Percentiles rank a stretch among this genome's conserved stretches.
Conservation (phyloP, 306 rosid species). For the Sindora glabra region DNA sequence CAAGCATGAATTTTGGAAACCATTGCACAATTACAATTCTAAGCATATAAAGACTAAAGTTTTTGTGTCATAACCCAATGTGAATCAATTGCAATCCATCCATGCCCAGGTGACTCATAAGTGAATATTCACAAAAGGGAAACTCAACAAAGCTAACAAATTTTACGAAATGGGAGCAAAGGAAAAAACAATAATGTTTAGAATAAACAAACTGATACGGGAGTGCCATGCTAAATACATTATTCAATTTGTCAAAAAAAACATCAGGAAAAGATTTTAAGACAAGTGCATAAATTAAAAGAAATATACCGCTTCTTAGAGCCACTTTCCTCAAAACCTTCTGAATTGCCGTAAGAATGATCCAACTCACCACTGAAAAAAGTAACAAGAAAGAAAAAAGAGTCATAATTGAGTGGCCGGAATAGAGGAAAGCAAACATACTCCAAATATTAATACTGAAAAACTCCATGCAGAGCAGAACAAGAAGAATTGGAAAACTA, state of each 20-base stretch:
- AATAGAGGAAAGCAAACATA: not conserved
- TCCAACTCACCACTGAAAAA: constrained; percentile 48
- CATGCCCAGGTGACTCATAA: not conserved
- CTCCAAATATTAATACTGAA: not conserved
- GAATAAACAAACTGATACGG: not conserved
- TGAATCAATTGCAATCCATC: no score
- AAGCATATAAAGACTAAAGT: not conserved
- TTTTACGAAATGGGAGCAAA: not conserved
- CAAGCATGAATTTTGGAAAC: no score
- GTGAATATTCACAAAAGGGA: not conserved
- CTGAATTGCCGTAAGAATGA: constrained; percentile 25
- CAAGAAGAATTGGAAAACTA: not conserved
- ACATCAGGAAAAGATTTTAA: not conserved
- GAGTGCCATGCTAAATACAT: not conserved
- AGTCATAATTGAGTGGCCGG: not conserved
- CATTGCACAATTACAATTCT: no score
- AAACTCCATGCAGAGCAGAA: not conserved
- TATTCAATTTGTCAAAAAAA: not conserved
- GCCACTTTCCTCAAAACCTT: constrained; percentile 35
- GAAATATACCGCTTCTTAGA: constrained; percentile 45
- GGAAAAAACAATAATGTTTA: not conserved
- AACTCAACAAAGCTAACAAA: not conserved
- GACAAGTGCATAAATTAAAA: not conserved
- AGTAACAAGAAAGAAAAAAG: not conserved
- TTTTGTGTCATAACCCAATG: no score